A percentile compares a stretch with the other conserved stretches of the same genome.
These are phyloP conservation scores for Hymenoscyphus albidus DNA, from an alignment of 2,329 filamentous ascomycete genomes.

Conservation along the genomic window DNA sequence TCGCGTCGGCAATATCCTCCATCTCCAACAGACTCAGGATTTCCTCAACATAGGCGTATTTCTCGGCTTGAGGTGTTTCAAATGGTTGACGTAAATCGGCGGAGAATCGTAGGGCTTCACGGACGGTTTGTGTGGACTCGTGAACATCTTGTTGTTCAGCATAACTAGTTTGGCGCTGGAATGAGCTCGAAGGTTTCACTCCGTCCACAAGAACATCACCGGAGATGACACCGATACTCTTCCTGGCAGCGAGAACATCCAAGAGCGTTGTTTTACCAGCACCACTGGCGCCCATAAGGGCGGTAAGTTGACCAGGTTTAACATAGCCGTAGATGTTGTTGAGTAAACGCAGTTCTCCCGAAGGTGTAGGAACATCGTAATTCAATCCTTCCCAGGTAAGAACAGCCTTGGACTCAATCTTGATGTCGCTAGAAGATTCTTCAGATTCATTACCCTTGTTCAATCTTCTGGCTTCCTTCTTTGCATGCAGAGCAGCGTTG, in stretches of 20 bases:
- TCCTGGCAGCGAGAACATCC: conserved; percentile 59
- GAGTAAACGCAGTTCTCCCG: conserved; percentile 45
- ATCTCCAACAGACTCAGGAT: conserved; percentile 62
- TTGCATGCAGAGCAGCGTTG: conserved; percentile 59
- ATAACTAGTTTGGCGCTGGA: conserved; percentile 62
- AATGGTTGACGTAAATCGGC: conserved; percentile 60
- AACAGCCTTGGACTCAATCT: conserved; percentile 58
- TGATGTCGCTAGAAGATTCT: conserved; percentile 40
- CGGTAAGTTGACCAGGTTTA: conserved; percentile 57
- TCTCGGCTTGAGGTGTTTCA: conserved; percentile 54
- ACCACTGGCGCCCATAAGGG: conserved; percentile 59
- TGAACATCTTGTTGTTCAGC: conserved; percentile 65
- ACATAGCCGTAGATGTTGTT: conserved; percentile 61
- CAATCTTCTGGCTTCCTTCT: conserved; percentile 53
- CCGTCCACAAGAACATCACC: conserved; percentile 63
- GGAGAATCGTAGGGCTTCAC: conserved; percentile 64
- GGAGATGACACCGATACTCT: conserved; percentile 60
- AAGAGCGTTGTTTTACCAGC: conserved; percentile 66
- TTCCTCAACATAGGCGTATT: conserved; percentile 63
- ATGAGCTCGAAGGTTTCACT: conserved; percentile 51
- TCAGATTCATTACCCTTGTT: conserved; percentile 42
- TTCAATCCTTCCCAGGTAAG: conserved; percentile 84
- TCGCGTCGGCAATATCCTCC: conserved; percentile 62
- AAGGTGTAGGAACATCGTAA: conserved; percentile 61
- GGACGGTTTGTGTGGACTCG: conserved; percentile 57